Conservation (phyloP, 2,329 filamentous ascomycete species). For the Shiraia sp. region DNA sequence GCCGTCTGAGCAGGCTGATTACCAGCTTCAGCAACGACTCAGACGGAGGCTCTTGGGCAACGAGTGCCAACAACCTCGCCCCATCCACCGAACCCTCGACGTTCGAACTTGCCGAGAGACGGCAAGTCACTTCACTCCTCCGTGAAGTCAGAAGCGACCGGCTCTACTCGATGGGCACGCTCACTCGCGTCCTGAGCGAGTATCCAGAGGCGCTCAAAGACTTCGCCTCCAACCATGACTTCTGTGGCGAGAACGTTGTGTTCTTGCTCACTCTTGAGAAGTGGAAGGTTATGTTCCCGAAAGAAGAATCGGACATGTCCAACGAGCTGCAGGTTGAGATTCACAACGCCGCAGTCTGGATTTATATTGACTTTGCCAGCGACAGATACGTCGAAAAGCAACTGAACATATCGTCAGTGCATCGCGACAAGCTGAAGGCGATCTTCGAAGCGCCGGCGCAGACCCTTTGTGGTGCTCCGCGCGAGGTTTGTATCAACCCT, state of each 20-base stretch:
- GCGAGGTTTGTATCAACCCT: slow-evolving; percentile 6
- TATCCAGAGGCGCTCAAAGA: slow-evolving; percentile 14
- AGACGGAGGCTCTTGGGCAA: slow-evolving; percentile 4
- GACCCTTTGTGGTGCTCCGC: slow-evolving; percentile 4
- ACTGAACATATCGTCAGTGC: slow-evolving; percentile 11
- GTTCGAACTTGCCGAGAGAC: slow-evolving; percentile 10
- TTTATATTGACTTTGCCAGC: slow-evolving; percentile 17
- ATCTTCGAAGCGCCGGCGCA: slow-evolving; percentile 11
- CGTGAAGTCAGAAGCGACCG: slow-evolving; percentile 2
- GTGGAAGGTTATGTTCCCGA: slow-evolving; percentile 7
- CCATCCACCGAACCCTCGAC: slow-evolving; percentile 6
- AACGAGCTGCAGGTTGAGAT: slow-evolving; percentile 1
- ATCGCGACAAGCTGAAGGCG: slow-evolving; percentile 10
- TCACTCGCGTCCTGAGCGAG: slow-evolving; percentile 13
- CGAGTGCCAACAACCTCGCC: slow-evolving; percentile 1
- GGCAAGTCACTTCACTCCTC: not conserved
- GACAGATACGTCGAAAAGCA: slow-evolving; percentile 16
- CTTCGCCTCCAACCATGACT: slow-evolving; percentile 18
- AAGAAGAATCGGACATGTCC: not conserved
- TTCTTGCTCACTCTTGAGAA: slow-evolving; percentile 11
- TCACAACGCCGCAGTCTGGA: slow-evolving; percentile 10
- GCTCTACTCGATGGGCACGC: slow-evolving; percentile 11
- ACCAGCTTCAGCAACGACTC: slow-evolving; percentile 2
- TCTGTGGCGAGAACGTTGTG: slow-evolving; percentile 20
- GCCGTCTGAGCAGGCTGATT: slow-evolving; percentile 5